Evolutionary conservation across 2,329 filamentous ascomycete species (phyloP), one percentile per base, ranked within the genome.

Genomic region (Aspergillus vadensis): DNA sequence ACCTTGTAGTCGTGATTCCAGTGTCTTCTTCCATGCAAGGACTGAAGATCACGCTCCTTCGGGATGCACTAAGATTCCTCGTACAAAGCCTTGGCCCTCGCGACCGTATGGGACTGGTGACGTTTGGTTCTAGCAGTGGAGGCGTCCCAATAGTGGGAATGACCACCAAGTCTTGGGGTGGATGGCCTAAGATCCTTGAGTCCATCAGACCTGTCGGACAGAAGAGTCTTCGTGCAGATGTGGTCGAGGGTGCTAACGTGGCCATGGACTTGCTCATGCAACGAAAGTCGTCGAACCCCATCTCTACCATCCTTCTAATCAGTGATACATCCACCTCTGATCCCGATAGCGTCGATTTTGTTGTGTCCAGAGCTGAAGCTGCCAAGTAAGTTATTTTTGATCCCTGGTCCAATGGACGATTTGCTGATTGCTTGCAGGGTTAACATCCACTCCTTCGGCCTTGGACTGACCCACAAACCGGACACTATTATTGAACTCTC

Each of bases 231-330:
- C 90, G 95, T 12, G 94, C 94, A 1, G 95, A 99, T 78, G 93
- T 98, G 14, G 94, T 99, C 2, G 95, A 99, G 74, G 95, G 95
- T 27, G 95, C 94, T 36, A 99, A 98, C 70, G 92, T 97, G 54
- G 95, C 95, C 51, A 98, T 99, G 95, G 95, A 99, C 75, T 80
- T 99, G 58, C 84, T 99, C 60, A 99, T 99, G 95, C 93, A 97
- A 78, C 88, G 95, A 69, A 97, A 96, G 79, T 91, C 93, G 68
- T 94, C 90, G 77, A 99, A 98, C 73, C 92, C 95, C 0, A 89
- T 99, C 56, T 94, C 95, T 1, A 94, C 92, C 10, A 98, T 99
- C 68, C 86, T 99, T 77, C 84, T 99, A 65, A 98, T 99, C 75
- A 98, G 95, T 79, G 95, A 99, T 74, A 96, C 95, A 0, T 96